phyloP scores from a whole-genome alignment of 2,329 filamentous ascomycete species.

The Berkeleyomyces rouxiae region DNA sequence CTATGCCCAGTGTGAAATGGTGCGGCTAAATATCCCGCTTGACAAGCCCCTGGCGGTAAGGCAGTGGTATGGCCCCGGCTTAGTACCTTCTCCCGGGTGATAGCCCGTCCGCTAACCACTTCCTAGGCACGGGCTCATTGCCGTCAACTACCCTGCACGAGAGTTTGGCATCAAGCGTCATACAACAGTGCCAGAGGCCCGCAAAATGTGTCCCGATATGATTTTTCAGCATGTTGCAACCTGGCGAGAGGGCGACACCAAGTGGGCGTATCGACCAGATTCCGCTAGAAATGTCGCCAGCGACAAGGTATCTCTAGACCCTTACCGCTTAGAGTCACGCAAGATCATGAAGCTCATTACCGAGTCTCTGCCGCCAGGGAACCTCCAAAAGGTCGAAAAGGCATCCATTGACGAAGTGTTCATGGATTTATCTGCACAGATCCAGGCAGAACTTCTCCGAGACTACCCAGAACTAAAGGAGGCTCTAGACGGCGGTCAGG shows the following conservation, averaged over 20 bases:
- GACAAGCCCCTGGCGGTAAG: slow-evolving; percentile 78
- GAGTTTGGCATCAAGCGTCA: slow-evolving; percentile 64
- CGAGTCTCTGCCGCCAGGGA: slow-evolving; percentile 48
- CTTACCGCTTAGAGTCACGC: slow-evolving; percentile 71
- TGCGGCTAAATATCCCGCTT: slow-evolving; percentile 58
- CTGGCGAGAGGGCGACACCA: slow-evolving; percentile 80
- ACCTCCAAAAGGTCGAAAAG: slow-evolving; percentile 68
- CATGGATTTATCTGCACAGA: slow-evolving; percentile 71
- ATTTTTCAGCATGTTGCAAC: slow-evolving; percentile 87
- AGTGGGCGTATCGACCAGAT: slow-evolving; percentile 80
- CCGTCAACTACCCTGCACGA: slow-evolving; percentile 86
- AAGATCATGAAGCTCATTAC: slow-evolving; percentile 69
- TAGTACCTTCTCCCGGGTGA: not conserved
- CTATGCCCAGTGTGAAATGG: slow-evolving; percentile 92
- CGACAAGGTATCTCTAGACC: slow-evolving; percentile 88
- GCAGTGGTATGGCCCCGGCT: slow-evolving; percentile 49
- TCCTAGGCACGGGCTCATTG: slow-evolving; percentile 71
- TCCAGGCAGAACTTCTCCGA: slow-evolving; percentile 58
- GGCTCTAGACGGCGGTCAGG: slow-evolving; percentile 38
- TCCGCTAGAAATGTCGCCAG: slow-evolving; percentile 63
- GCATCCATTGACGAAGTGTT: slow-evolving; percentile 94
- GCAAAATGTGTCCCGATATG: slow-evolving; percentile 69
- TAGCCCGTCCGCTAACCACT: slow-evolving; percentile 13
- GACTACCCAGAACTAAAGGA: slow-evolving; percentile 53
- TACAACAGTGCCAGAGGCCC: slow-evolving; percentile 64